phyloP scores from a whole-genome alignment of 495 filamentous ascomycete genomes.

The Hypoxylon cercidicola region DNA sequence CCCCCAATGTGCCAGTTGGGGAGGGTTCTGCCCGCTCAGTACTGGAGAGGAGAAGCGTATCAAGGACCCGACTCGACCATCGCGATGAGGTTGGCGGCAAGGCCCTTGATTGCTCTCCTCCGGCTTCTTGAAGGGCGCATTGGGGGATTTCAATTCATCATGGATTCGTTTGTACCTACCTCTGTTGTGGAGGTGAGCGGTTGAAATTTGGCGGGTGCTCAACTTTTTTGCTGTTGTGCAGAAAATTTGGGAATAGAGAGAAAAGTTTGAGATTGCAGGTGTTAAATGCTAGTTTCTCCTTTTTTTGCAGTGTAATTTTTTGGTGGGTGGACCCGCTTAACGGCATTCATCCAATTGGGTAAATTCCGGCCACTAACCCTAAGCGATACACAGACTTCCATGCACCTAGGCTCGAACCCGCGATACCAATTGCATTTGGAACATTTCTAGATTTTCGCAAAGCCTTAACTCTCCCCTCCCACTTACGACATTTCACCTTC shows the following conservation, averaged over 20 bases:
- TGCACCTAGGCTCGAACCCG: conserved; percentile 30
- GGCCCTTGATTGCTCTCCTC: conserved; percentile 59
- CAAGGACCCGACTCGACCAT: conserved; percentile 47
- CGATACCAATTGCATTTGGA: conserved; percentile 41
- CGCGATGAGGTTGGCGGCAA: conserved; percentile 33
- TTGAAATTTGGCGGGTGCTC: conserved; percentile 29
- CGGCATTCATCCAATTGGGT: conserved; percentile 40
- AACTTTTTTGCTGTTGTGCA: conserved; percentile 22
- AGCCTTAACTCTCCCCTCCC: conserved; percentile 25
- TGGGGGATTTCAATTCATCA: conserved; percentile 48
- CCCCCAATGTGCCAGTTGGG: conserved; percentile 56
- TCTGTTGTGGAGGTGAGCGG: conserved; percentile 41
- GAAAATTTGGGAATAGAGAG: conserved; percentile 15
- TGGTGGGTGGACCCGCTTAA: conserved; percentile 24
- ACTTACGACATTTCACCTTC: conserved; percentile 31
- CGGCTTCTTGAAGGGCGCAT: conserved; percentile 59
- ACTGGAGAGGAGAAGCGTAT: conserved; percentile 80
- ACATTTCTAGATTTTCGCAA: conserved; percentile 42
- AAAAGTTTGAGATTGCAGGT: not conserved
- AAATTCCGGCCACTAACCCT: conserved; percentile 46
- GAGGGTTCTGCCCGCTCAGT: conserved; percentile 95
- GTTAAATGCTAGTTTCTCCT: no score
- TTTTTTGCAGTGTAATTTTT: conserved; percentile 29
- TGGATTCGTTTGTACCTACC: conserved; percentile 50
- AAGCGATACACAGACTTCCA: conserved; percentile 44